phyloP scores from a whole-genome alignment of 2,329 filamentous ascomycete species.

The Neophaeococcomyces aloes region DNA sequence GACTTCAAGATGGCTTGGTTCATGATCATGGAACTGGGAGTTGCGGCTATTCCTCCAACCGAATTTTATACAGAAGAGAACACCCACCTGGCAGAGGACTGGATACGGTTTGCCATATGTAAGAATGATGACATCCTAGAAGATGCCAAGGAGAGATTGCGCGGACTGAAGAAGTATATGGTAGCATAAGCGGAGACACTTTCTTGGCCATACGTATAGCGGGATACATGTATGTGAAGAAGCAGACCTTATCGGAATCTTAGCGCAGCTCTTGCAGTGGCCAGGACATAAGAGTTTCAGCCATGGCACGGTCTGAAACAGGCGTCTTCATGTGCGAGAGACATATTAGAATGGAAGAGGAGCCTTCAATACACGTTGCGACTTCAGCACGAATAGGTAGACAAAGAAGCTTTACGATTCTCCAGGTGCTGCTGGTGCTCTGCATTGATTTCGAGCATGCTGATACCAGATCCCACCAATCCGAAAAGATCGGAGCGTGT shows the following conservation, averaged over 20 bases:
- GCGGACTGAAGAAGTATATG: constrained; percentile 64
- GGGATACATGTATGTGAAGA: too few relatives aligned
- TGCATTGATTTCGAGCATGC: too few relatives aligned
- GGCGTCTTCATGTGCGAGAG: background rate
- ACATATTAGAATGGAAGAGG: background rate
- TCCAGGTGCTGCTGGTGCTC: too few relatives aligned
- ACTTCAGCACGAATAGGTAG: too few relatives aligned
- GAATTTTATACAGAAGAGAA: constrained; percentile 91
- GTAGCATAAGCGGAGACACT: background rate
- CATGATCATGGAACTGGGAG: constrained; percentile 88
- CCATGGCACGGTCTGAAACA: constrained; percentile 1
- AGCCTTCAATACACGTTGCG: too few relatives aligned
- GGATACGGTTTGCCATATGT: constrained; percentile 89
- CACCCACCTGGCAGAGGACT: constrained; percentile 78
- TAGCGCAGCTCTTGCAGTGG: too few relatives aligned
- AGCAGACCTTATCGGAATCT: too few relatives aligned
- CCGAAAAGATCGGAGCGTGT: too few relatives aligned
- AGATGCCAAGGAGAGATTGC: constrained; percentile 63
- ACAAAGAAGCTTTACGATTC: too few relatives aligned
- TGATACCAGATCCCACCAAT: too few relatives aligned
- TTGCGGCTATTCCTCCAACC: constrained; percentile 90
- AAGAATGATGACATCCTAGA: constrained; percentile 83
- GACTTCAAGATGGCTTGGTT: constrained; percentile 97
- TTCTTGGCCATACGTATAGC: too few relatives aligned
- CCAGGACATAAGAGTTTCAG: background rate